Conservation (phyloP, 305 asterid genomes). For the Rubia peregrina region DNA sequence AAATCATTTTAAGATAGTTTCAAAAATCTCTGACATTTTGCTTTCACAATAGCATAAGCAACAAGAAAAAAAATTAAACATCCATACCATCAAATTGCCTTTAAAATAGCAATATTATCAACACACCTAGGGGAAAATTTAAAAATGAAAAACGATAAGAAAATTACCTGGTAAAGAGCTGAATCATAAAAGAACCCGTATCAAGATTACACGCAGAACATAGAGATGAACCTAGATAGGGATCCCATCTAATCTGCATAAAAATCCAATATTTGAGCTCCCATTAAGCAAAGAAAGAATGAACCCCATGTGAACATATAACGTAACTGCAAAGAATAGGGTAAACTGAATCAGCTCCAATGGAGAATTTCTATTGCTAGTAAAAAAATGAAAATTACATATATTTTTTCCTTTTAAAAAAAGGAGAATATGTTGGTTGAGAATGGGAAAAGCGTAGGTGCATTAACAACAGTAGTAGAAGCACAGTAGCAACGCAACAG, state of each 20-base stretch:
- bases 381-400: not conserved
- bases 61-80: not conserved
- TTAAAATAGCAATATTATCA: not conserved
- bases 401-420: not conserved
- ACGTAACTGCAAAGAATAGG: not conserved
- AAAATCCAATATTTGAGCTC: constrained; percentile 8
- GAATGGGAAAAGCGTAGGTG: not conserved
- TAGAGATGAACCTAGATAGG: constrained; percentile 8
- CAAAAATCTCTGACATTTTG: not conserved
- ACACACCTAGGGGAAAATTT: not conserved
- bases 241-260: constrained; percentile 8
- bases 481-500: not conserved
- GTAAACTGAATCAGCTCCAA: not conserved
- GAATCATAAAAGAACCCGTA: constrained; percentile 13
- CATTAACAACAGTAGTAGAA: constrained; percentile 1
- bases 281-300: not conserved
- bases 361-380: not conserved
- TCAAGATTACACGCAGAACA: constrained; percentile 13
- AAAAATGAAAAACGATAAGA: not conserved
- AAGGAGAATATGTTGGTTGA: constrained; percentile 13
- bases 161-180: constrained; percentile 12
- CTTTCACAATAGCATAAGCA: not conserved
- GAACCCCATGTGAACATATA: constrained; percentile 8
- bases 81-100: constrained; percentile 4
- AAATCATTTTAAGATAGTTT: not conserved